A percentile compares a stretch with the other conserved stretches of the same genome.
phyloP scores from a whole-genome alignment of 192 early-diverging fungal genomes.

The Umbelopsis vinacea region DNA sequence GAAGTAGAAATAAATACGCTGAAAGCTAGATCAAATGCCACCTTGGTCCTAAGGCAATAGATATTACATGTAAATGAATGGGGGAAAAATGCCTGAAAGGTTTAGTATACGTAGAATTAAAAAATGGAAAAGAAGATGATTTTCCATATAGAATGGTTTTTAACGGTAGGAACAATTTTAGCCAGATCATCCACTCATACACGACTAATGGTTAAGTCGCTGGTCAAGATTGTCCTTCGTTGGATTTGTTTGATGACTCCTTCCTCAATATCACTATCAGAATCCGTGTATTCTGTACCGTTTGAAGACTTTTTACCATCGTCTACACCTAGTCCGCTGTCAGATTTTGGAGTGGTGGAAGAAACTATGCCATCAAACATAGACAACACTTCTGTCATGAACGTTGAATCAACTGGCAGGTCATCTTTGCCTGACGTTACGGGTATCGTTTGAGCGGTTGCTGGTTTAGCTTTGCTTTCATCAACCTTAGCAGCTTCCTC shows the following conservation, averaged over 20 bases:
- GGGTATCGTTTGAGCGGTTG: constrained; percentile 5
- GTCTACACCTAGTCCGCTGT: constrained; percentile 7
- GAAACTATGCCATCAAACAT: constrained; percentile 16
- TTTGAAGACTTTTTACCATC: not conserved
- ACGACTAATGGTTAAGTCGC: constrained; percentile 13
- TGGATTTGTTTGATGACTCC: constrained; percentile 14
- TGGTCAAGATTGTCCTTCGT: constrained; percentile 5
- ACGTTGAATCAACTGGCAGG: constrained; percentile 3
- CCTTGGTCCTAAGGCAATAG: constrained; percentile 8
- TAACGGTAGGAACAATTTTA: too few species aligned
- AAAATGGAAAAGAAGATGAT: not conserved
- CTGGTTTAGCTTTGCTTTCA: not conserved
- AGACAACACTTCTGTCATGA: constrained; percentile 6
- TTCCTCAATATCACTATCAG: constrained; percentile 18
- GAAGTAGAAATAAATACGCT: constrained; percentile 9
- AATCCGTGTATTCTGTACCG: not conserved
- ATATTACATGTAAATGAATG: constrained; percentile 21
- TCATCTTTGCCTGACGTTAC: not conserved
- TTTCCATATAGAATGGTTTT: too few species aligned
- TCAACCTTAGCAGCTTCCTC: not conserved
- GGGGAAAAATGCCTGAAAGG: not conserved
- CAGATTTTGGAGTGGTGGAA: constrained; percentile 6
- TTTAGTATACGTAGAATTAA: constrained; percentile 4
- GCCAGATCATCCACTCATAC: not conserved
- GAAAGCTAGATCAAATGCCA: constrained; percentile 11